Conservation (phyloP, 192 early-diverging fungal species). For the Chytriomyces sp. region DNA sequence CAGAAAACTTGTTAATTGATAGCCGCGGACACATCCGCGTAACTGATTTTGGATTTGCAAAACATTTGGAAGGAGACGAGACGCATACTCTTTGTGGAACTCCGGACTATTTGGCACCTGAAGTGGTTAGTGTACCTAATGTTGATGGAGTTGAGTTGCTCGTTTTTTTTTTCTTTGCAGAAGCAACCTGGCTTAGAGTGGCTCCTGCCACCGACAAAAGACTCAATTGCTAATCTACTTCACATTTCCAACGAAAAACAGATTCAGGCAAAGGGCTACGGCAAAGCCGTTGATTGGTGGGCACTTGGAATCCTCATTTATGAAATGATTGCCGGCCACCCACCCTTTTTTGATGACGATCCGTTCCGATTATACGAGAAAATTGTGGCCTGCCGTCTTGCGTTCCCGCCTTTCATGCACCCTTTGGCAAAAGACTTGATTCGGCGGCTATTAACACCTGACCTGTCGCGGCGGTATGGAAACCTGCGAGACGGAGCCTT, state of each 20-base stretch:
- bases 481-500: slow-evolving; percentile 47
- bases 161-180: neutral
- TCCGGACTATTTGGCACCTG: slow-evolving; percentile 81
- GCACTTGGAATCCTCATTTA: slow-evolving; percentile 89
- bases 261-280: slow-evolving; percentile 79
- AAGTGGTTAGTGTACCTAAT: slow-evolving; percentile 47
- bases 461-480: slow-evolving; percentile 43
- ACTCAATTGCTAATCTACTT: slow-evolving; percentile 57
- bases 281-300: slow-evolving; percentile 97
- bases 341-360: slow-evolving; percentile 46
- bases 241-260: slow-evolving; percentile 55
- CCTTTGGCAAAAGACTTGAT: slow-evolving; percentile 46
- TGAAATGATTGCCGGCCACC: slow-evolving; percentile 51
- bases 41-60: slow-evolving; percentile 77
- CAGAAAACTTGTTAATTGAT: slow-evolving; percentile 71
- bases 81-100: slow-evolving; percentile 82
- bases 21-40: slow-evolving; percentile 72
- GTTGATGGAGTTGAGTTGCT: slow-evolving; percentile 59
- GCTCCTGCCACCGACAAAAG: slow-evolving; percentile 55
- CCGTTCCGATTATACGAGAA: slow-evolving; percentile 49
- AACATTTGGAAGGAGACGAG: slow-evolving; percentile 62
- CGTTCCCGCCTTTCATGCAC: slow-evolving; percentile 45
- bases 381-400: slow-evolving; percentile 50
- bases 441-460: slow-evolving; percentile 35
- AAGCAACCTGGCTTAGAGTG: neutral